Evolutionary conservation across 257 asterid genomes (phyloP), one percentile per base, ranked within the genome.

Genomic region (Lycium barbarum): DNA sequence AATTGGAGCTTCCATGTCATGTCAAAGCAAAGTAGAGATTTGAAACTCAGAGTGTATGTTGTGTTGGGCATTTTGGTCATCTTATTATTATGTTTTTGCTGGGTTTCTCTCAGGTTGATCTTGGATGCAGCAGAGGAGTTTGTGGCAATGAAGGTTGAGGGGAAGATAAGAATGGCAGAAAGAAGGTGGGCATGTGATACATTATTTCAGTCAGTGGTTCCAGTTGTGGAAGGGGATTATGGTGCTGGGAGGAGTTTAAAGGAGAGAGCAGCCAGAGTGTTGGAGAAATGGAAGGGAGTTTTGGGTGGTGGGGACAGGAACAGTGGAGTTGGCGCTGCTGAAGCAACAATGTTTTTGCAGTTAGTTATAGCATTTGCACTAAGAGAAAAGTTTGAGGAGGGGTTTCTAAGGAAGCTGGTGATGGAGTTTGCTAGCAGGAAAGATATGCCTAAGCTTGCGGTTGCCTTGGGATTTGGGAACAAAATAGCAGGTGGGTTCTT

Each of bases 391-490:
- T 86, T 86, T 86, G 86, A 86, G 45, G 86, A 79, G 73, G 82
- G 79, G n/a, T 79, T 86, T 76, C 82, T 86, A 45, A 86, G 78
- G 78, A 86, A 83, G 74, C 68, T 86, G 59, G 81, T 86, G 40
- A 36, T 83, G 62, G 81, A 86, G 62, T 86, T 86, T 78, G 81
- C 86, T 13, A 38, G 79, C 47, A 83, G 88, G 68, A 86, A 59
- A 72, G 88, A 86, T 57, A 86, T 86, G 88, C 88, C 88, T 20
- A 83, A 61, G 84, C 86, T 86, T 78, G 78, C 88, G 2, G 84
- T 58, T 26, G 58, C 86, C 55, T 86, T 83, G 58, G 86, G 88
- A n/a, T 86, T 83, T 78, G 86, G 84, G 38, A 81, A 86, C 53
- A 76, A 66, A 67, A 76, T 83, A 15, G 83, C 17, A 78, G 88